phyloP scores from a whole-genome alignment of 768 basidiomycete species.

The Lentinula guzmanii region DNA sequence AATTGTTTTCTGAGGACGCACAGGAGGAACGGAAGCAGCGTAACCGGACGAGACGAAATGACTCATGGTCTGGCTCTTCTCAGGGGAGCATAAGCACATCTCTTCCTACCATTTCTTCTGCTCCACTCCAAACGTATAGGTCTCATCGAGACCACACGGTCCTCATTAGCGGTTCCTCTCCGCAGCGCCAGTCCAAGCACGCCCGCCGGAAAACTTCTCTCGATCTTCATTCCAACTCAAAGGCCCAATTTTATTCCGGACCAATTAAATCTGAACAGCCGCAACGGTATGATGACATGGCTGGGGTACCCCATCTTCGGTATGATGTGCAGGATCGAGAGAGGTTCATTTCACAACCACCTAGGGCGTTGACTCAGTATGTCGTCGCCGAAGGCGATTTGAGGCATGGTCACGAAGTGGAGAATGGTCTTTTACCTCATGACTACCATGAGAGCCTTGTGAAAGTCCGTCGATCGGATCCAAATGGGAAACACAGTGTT shows the following conservation, averaged over 20 bases:
- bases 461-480: background rate
- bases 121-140: slow-evolving; percentile 10
- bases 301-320: slow-evolving; percentile 35
- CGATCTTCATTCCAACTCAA: background rate
- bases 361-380: slow-evolving; percentile 72
- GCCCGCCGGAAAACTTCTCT: background rate
- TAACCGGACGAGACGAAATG: slow-evolving; percentile 7
- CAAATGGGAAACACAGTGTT: background rate
- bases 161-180: slow-evolving; percentile 24
- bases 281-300: slow-evolving; percentile 9
- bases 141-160: slow-evolving; percentile 41
- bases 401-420: background rate
- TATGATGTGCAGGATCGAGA: slow-evolving; percentile 47
- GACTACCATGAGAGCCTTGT: background rate
- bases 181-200: background rate
- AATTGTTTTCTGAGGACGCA: slow-evolving; percentile 35
- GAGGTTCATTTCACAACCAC: slow-evolving; percentile 58
- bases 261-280: background rate
- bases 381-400: slow-evolving; percentile 25
- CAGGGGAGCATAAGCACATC: slow-evolving; percentile 33
- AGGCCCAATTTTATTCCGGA: background rate
- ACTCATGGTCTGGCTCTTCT: slow-evolving; percentile 6
- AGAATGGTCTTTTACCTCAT: slow-evolving; percentile 30
- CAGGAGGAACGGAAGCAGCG: slow-evolving; percentile 13
- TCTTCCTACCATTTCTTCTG: slow-evolving; percentile 32